These are phyloP conservation scores for Hypoxylon fuscum DNA, from an alignment of 495 filamentous ascomycete species.

Conservation along the genomic window DNA sequence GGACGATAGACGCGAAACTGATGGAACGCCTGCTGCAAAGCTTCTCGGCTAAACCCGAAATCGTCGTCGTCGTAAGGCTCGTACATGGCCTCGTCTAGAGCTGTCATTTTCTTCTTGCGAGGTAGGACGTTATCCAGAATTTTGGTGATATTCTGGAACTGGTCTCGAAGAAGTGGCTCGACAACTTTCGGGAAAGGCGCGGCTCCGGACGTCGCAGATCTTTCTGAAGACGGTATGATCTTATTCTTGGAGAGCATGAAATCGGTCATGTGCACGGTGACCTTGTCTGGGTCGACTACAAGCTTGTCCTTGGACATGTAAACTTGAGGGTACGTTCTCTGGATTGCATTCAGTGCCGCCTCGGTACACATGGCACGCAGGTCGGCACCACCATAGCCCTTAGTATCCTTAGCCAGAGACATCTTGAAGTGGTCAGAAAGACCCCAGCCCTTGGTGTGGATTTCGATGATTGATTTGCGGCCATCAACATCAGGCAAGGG, in stretches of 20 bases:
- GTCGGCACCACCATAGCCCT: constrained; percentile 97
- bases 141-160: constrained; percentile 70
- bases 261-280: constrained; percentile 86
- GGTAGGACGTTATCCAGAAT: constrained; percentile 83
- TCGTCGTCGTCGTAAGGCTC: constrained; percentile 83
- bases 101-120: constrained; percentile 81
- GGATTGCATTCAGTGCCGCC: constrained; percentile 97
- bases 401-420: constrained; percentile 83
- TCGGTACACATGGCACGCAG: constrained; percentile 94
- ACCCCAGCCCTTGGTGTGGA: constrained; percentile 95
- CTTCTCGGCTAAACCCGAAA: constrained; percentile 82
- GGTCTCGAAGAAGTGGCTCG: constrained; percentile 80
- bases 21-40: constrained; percentile 90
- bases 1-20: constrained; percentile 88
- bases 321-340: constrained; percentile 94
- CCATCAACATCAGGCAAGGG: constrained; percentile 83
- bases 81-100: constrained; percentile 91
- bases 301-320: constrained; percentile 92
- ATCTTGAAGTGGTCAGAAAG: constrained; percentile 81
- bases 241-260: constrained; percentile 97
- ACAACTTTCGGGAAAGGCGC: constrained; percentile 77
- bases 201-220: constrained; percentile 83
- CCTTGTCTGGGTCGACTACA: constrained; percentile 81
- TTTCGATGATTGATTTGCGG: constrained; percentile 86
- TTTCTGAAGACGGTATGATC: constrained; percentile 92